Evolutionary conservation across 306 rosid species (phyloP).

Genomic region (Cyclanthera cordifolia): DNA sequence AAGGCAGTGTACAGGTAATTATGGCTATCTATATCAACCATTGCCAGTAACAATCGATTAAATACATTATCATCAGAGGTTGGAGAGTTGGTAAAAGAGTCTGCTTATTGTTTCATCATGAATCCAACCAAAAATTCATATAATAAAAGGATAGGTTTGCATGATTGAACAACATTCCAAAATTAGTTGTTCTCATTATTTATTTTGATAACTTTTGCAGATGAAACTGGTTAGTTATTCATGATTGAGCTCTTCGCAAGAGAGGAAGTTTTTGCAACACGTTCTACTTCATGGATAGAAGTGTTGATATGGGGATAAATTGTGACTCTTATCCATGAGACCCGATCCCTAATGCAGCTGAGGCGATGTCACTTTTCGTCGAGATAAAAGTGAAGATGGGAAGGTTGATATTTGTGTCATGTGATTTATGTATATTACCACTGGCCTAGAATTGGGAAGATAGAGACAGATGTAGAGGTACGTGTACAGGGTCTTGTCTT

Average conservation of each 20-base stretch:
- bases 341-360: slow-evolving; percentile 8
- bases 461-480: slow-evolving; percentile 49
- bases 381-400: slow-evolving; percentile 26
- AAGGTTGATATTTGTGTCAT: slow-evolving; percentile 32
- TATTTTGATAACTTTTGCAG: slow-evolving; percentile 31
- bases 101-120: neutral
- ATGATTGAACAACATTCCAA: neutral
- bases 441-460: slow-evolving; percentile 58
- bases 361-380: slow-evolving; percentile 1
- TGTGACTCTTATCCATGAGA: slow-evolving; percentile 5
- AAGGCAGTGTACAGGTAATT: slow-evolving; percentile 86
- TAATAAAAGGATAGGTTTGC: slow-evolving; percentile 7
- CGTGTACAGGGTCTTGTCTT: slow-evolving; percentile 91
- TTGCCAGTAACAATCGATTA: neutral
- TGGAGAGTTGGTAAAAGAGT: neutral
- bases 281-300: neutral
- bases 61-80: neutral
- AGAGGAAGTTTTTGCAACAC: slow-evolving; percentile 30
- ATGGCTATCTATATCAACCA: neutral
- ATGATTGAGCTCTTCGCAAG: slow-evolving; percentile 40
- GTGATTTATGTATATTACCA: slow-evolving; percentile 73
- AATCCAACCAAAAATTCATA: no score
- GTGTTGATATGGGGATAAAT: slow-evolving; percentile 7
- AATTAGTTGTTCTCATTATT: neutral
- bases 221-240: slow-evolving; percentile 39